phyloP scores from a whole-genome alignment of 2,329 filamentous ascomycete genomes.

The Stachybotrys echinatus region DNA sequence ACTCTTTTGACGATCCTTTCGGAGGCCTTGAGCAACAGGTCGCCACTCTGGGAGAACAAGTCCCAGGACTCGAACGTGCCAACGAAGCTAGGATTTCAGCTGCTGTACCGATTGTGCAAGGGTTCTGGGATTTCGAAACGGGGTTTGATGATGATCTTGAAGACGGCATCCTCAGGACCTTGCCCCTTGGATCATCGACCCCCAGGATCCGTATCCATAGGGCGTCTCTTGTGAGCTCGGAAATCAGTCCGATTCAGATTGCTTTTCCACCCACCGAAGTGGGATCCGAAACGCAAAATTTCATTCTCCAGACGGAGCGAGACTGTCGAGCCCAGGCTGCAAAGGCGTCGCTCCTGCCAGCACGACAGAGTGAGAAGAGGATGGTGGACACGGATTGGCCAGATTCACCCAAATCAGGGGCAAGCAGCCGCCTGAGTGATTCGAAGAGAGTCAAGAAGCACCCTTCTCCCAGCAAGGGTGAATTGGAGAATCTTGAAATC shows the following conservation, averaged over 20 bases:
- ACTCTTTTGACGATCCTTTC: slow-evolving; percentile 23
- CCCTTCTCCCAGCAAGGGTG: slow-evolving; percentile 37
- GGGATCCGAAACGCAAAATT: no score
- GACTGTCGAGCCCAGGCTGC: no score
- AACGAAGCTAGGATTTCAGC: neutral
- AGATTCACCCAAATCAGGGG: neutral
- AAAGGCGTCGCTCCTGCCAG: no score
- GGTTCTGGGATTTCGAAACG: slow-evolving; percentile 30
- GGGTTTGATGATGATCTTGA: slow-evolving; percentile 32
- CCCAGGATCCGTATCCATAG: slow-evolving; percentile 21
- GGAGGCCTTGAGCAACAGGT: slow-evolving; percentile 6
- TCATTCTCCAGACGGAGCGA: no score
- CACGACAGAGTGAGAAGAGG: neutral
- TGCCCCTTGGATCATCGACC: slow-evolving; percentile 31
- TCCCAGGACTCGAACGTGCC: neutral
- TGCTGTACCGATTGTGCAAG: neutral
- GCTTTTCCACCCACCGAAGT: neutral
- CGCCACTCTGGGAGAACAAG: neutral
- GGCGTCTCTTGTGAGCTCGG: slow-evolving; percentile 9
- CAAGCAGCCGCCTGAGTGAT: neutral
- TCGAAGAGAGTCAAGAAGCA: slow-evolving; percentile 33
- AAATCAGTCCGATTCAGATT: slow-evolving; percentile 8
- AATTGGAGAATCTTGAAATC: slow-evolving; percentile 29
- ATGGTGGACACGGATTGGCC: neutral
- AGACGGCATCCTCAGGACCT: slow-evolving; percentile 28